These are phyloP conservation scores for Darksidea phi DNA, from an alignment of 495 filamentous ascomycete genomes.

Conservation along the genomic window DNA sequence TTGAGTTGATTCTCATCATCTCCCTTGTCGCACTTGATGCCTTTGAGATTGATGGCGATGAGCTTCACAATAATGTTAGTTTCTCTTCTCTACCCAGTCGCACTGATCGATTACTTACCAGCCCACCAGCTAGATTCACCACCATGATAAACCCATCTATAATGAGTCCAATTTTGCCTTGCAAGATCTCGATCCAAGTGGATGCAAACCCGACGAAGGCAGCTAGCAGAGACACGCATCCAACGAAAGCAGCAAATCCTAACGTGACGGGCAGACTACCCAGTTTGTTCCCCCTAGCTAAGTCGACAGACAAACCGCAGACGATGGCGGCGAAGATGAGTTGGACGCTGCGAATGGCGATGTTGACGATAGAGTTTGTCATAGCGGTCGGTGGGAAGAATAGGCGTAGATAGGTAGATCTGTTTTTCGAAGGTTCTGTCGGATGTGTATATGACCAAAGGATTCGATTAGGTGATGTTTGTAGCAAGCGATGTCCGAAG, in stretches of 20 bases:
- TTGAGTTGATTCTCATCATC: not conserved
- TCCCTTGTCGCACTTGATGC: constrained; percentile 41
- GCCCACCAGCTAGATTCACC: constrained; percentile 49
- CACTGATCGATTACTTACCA: constrained; percentile 50
- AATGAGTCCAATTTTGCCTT: constrained; percentile 1
- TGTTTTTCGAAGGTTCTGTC: no score
- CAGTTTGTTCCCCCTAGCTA: not conserved
- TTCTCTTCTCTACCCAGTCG: not conserved
- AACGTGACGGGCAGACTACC: not conserved
- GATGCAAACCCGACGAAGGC: constrained; percentile 16
- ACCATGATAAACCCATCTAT: constrained; percentile 10
- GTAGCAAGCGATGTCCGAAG: no score
- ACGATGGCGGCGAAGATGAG: not conserved
- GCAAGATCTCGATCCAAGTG: constrained; percentile 6
- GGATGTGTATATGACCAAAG: no score
- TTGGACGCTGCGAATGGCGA: constrained; percentile 15
- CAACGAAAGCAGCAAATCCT: constrained; percentile 10
- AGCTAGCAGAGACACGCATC: constrained; percentile 3
- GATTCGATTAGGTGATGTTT: no score
- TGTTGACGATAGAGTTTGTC: constrained; percentile 2
- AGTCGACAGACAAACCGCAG: not conserved
- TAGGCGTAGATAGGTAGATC: no score
- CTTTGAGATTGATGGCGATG: constrained; percentile 48
- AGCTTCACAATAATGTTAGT: constrained; percentile 39
- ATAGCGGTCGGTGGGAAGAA: not conserved